phyloP scores from a whole-genome alignment of 78 protist genomes.

The Dictyostelium discoideum region DNA sequence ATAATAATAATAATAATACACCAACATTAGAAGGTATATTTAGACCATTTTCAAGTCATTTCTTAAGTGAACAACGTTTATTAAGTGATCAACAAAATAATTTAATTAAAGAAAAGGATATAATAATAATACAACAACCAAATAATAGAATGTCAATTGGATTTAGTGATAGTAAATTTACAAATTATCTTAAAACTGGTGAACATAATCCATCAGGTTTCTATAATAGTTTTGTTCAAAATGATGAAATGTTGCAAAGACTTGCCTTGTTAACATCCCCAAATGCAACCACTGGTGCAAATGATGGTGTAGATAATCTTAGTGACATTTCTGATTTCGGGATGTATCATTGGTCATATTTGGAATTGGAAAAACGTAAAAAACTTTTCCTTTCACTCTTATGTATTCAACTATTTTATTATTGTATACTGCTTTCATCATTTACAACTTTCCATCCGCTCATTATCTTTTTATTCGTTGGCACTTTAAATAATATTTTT shows the following conservation, averaged over 20 bases:
- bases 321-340: conserved; percentile 10
- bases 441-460: neutral
- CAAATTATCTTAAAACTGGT: neutral
- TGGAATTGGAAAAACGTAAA: conserved; percentile 9
- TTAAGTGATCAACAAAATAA: conserved; percentile 9
- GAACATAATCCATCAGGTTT: conserved; percentile 11
- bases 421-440: neutral
- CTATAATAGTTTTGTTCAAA: neutral
- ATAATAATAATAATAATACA: neutral
- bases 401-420: neutral
- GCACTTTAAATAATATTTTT: neutral
- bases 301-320: neutral
- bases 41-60: neutral
- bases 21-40: neutral
- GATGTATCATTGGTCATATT: neutral
- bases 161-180: neutral
- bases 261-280: neutral
- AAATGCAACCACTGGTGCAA: neutral
- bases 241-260: neutral
- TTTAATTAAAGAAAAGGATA: conserved; percentile 21
- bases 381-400: neutral
- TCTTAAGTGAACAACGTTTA: neutral
- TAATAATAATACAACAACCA: conserved; percentile 13
- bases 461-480: conserved; percentile 8
- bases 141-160: conserved; percentile 10